These are phyloP conservation scores for Pseudocercospora vitis DNA, from an alignment of 2,329 filamentous ascomycete genomes.

Conservation along the genomic window DNA sequence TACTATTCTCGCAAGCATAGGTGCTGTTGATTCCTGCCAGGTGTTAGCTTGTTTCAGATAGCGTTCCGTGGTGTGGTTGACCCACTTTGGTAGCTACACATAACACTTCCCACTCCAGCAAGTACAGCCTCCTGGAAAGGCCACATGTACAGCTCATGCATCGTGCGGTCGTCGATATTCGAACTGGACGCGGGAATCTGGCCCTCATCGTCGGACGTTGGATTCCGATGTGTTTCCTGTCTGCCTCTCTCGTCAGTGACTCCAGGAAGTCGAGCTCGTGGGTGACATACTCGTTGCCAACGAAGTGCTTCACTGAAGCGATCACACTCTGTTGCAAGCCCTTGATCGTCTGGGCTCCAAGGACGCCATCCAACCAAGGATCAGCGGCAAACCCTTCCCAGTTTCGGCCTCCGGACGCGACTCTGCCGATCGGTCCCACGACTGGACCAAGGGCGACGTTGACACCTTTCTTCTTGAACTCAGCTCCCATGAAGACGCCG, in stretches of 20 bases:
- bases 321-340: conserved; percentile 61
- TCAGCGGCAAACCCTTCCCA: conserved; percentile 75
- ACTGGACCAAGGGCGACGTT: conserved; percentile 69
- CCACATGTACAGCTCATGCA: conserved; percentile 69
- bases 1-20: conserved; percentile 69
- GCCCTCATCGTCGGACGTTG: conserved; percentile 28
- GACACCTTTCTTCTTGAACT: conserved; percentile 54
- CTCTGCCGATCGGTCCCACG: conserved; percentile 68
- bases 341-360: conserved; percentile 53
- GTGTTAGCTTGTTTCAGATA: conserved; percentile 29
- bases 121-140: conserved; percentile 52
- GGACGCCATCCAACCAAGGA: conserved; percentile 60
- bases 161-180: conserved; percentile 61
- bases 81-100: conserved; percentile 40
- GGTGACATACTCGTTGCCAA: conserved; percentile 45
- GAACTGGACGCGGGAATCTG: conserved; percentile 40
- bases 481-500: conserved; percentile 55
- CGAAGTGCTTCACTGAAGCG: conserved; percentile 58
- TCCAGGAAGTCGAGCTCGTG: background rate
- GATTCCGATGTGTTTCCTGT: conserved; percentile 56
- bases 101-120: conserved; percentile 48
- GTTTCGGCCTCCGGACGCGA: conserved; percentile 65
- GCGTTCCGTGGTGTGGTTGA: background rate
- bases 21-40: conserved; percentile 36
- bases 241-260: conserved; percentile 35